Conservation (phyloP, 2,329 filamentous ascomycete species). For the Pseudofabraea citricarpa region DNA sequence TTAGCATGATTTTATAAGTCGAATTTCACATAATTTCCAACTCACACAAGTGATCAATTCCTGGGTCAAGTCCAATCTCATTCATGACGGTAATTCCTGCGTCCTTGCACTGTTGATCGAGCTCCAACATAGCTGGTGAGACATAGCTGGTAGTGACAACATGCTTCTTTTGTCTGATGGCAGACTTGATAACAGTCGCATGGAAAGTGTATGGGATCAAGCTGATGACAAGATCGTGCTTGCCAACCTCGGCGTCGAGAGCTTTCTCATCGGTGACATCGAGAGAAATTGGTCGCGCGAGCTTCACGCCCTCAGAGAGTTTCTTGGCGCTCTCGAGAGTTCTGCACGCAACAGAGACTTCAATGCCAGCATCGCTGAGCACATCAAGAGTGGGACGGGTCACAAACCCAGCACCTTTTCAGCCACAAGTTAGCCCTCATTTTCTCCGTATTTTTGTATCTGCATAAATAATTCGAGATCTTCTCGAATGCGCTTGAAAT, state of each 20-base stretch:
- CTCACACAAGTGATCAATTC: constrained; percentile 62
- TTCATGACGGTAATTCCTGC: constrained; percentile 93
- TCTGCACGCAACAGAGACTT: constrained; percentile 65
- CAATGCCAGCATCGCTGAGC: constrained; percentile 46
- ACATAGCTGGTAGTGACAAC: constrained; percentile 92
- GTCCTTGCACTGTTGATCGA: constrained; percentile 74
- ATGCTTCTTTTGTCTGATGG: constrained; percentile 86
- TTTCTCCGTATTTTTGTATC: too few species aligned
- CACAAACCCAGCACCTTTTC: too few species aligned
- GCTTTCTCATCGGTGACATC: constrained; percentile 71
- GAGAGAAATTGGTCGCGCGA: constrained; percentile 70
- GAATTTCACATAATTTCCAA: too few species aligned
- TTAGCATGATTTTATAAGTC: too few species aligned
- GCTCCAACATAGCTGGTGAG: constrained; percentile 82
- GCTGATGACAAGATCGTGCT: constrained; percentile 71
- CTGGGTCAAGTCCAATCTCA: constrained; percentile 76
- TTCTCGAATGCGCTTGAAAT: too few species aligned
- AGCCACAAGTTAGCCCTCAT: too few species aligned
- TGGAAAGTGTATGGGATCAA: constrained; percentile 88
- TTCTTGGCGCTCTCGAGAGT: constrained; percentile 70
- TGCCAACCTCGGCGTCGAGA: constrained; percentile 71
- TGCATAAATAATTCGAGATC: too few species aligned
- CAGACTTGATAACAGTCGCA: constrained; percentile 81
- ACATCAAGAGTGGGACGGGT: constrained; percentile 52
- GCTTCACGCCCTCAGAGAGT: constrained; percentile 63